Evolutionary conservation across 192 early-diverging fungal species (phyloP).

Genomic region (Coemansia sp.): DNA sequence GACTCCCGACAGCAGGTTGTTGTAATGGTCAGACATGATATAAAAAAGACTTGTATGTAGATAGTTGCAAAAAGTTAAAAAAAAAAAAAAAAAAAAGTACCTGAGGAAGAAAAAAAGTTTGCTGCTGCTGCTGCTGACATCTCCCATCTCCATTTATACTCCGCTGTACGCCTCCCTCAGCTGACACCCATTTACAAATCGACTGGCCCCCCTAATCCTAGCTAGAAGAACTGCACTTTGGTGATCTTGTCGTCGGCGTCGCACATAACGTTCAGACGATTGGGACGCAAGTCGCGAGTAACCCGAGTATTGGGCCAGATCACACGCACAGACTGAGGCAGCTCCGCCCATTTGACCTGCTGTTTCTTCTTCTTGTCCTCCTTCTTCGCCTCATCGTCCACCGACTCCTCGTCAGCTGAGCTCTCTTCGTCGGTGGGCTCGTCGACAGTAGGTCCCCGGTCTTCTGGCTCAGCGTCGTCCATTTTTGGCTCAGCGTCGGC

Average conservation of each 20-base stretch:
- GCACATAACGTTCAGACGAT: constrained; percentile 37
- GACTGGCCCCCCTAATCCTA: background rate
- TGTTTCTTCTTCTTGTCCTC: constrained; percentile 8
- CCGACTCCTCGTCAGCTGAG: background rate
- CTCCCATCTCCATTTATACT: background rate
- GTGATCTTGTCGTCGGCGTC: constrained; percentile 18
- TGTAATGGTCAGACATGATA: constrained; percentile 14
- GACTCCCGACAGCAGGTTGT: constrained; percentile 13
- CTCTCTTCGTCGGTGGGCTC: background rate
- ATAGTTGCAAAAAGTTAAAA: background rate
- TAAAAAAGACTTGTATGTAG: background rate
- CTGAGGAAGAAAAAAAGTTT: too few species aligned
- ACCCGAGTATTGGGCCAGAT: constrained; percentile 33
- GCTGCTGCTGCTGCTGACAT: background rate
- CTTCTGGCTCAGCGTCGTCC: constrained; percentile 3
- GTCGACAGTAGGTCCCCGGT: background rate
- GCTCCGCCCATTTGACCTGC: constrained; percentile 24
- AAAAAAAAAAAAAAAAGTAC: constrained; percentile 1
- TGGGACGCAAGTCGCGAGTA: constrained; percentile 37
- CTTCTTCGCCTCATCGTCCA: background rate
- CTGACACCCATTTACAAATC: constrained; percentile 5
- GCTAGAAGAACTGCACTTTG: constrained; percentile 24
- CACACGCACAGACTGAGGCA: constrained; percentile 32
- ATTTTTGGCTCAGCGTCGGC: background rate
- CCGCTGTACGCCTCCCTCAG: constrained; percentile 7